phyloP scores from a whole-genome alignment of 2,329 filamentous ascomycete species.

The Aureobasidium lini region DNA sequence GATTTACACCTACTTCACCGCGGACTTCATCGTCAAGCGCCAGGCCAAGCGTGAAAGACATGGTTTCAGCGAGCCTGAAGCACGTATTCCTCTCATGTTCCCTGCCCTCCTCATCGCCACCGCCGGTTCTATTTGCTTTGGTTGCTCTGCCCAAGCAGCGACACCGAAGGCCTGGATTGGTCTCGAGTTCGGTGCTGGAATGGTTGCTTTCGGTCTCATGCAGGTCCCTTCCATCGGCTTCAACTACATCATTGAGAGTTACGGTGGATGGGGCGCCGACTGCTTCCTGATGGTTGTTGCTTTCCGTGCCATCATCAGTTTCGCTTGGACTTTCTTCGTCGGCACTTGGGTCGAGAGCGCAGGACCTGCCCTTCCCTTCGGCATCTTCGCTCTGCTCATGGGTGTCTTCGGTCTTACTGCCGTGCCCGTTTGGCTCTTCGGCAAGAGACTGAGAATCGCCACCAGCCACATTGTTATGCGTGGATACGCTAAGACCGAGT shows the following conservation, averaged over 20 bases:
- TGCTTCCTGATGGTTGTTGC: slow-evolving; percentile 49
- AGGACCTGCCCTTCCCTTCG: slow-evolving; percentile 44
- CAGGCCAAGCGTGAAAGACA: slow-evolving; percentile 29
- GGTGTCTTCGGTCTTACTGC: slow-evolving; percentile 38
- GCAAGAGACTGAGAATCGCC: slow-evolving; percentile 36
- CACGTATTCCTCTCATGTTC: slow-evolving; percentile 32
- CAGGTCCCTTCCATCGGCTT: slow-evolving; percentile 37
- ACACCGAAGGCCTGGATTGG: slow-evolving; percentile 32
- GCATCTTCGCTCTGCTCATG: slow-evolving; percentile 47
- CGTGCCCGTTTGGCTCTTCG: slow-evolving; percentile 32
- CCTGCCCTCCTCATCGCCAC: slow-evolving; percentile 32
- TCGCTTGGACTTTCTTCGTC: slow-evolving; percentile 50
- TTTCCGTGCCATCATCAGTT: slow-evolving; percentile 42
- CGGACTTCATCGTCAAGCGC: slow-evolving; percentile 32
- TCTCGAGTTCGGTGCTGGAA: slow-evolving; percentile 32
- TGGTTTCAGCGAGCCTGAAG: slow-evolving; percentile 35
- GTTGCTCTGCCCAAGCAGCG: slow-evolving; percentile 34
- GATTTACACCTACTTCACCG: slow-evolving; percentile 30
- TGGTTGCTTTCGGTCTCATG: slow-evolving; percentile 36
- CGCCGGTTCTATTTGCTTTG: slow-evolving; percentile 32
- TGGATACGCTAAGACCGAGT: background rate
- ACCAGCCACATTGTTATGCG: slow-evolving; percentile 19
- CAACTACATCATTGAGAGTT: slow-evolving; percentile 33
- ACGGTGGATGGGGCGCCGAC: slow-evolving; percentile 32
- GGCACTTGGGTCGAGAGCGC: slow-evolving; percentile 38